phyloP scores from a whole-genome alignment of 2,329 filamentous ascomycete genomes.

The Diaporthe citri region DNA sequence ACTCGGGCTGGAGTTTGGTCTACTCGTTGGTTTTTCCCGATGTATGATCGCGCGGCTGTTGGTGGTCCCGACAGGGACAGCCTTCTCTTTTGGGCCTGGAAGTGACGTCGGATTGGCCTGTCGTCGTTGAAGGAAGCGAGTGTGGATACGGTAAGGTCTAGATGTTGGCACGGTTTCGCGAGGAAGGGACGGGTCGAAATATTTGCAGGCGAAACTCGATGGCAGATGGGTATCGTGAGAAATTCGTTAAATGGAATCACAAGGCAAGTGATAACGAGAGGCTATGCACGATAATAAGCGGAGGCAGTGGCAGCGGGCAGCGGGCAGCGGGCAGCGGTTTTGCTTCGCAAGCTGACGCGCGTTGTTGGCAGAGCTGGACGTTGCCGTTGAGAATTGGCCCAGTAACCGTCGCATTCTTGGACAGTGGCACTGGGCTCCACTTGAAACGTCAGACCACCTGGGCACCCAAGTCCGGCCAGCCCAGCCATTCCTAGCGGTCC shows the following conservation, averaged over 20 bases:
- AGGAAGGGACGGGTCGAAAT: background rate
- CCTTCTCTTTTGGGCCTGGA: background rate
- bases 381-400: slow-evolving; percentile 22
- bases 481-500: slow-evolving; percentile 3
- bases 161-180: background rate
- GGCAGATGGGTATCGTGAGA: background rate
- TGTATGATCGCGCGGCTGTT: background rate
- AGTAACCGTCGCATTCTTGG: slow-evolving; percentile 24
- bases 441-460: slow-evolving; percentile 25
- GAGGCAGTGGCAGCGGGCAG: background rate
- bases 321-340: background rate
- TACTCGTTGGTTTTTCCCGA: background rate
- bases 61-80: background rate
- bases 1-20: background rate
- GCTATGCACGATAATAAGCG: background rate
- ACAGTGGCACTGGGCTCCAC: slow-evolving; percentile 3
- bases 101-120: background rate
- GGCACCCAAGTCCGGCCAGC: slow-evolving; percentile 5
- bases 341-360: slow-evolving; percentile 31
- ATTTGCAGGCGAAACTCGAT: background rate
- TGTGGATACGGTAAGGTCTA: background rate
- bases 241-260: background rate
- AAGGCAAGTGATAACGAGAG: background rate
- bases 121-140: background rate
- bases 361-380: background rate